Percentiles rank a stretch among this genome's conserved stretches.
Conservation (phyloP, 176 grass and related monocot species). For the Carex littledalei region DNA sequence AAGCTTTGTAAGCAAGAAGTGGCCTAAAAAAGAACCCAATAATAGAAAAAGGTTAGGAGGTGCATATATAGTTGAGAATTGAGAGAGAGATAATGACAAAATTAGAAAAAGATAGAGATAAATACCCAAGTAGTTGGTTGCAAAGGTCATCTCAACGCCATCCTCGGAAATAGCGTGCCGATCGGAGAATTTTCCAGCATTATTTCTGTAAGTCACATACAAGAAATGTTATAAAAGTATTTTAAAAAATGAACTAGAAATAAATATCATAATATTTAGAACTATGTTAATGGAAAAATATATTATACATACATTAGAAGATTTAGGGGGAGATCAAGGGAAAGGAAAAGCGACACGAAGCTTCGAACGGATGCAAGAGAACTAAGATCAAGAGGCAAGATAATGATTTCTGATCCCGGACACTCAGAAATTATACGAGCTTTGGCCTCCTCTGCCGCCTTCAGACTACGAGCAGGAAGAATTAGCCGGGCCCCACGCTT, state of each 20-base stretch:
- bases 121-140: constrained; percentile 84
- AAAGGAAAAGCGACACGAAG: constrained; percentile 63
- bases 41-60: not conserved
- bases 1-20: constrained; percentile 77
- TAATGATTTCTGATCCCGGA: constrained; percentile 47
- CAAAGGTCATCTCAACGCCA: constrained; percentile 95
- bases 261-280: not conserved
- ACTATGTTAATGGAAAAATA: not conserved
- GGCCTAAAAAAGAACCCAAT: constrained; percentile 31
- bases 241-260: not conserved
- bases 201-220: constrained; percentile 51
- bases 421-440: constrained; percentile 45
- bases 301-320: constrained; percentile 62
- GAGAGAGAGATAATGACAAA: not conserved
- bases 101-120: not conserved
- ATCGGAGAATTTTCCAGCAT: constrained; percentile 87
- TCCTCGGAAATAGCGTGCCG: constrained; percentile 61
- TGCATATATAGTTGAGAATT: not conserved
- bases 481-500: constrained; percentile 70
- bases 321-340: constrained; percentile 68
- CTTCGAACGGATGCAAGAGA: constrained; percentile 79
- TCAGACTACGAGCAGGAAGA: constrained; percentile 78
- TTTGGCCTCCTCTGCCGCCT: constrained; percentile 71
- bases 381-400: constrained; percentile 89
- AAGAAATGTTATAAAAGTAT: not conserved